Evolutionary conservation across 179 eudicot species (phyloP), one percentile per base, ranked within the genome.

Genomic region (Silene coronaria): DNA sequence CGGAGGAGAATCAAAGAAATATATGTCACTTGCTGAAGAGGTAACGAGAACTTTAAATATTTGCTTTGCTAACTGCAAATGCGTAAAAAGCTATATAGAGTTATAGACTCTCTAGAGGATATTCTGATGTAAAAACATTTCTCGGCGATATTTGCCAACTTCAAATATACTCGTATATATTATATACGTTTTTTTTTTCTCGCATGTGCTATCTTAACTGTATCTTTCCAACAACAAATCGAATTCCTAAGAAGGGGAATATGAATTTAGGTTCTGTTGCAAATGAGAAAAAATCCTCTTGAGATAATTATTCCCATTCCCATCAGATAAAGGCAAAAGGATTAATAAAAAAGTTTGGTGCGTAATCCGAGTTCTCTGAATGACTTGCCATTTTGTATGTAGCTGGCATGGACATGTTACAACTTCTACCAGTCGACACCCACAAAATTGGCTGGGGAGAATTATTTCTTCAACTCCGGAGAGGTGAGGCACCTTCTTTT

Each of bases 341-440:
- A n/a, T n/a, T n/a, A n/a, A n/a, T n/a, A 10, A 53, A n/a, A 69
- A 9, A 69, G 30, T 51, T 68, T 65, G 23, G 14, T 1, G 13
- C 1, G 74, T 48, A 24, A 16, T 26, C 46, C 60, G 46, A 53
- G 16, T n/a, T 28, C 3, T n/a, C 26, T 71, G 63, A 27, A 21
- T 76, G 70, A 76, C 58, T 65, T 61, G 34, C 46, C 46, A 4
- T 78, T 64, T 58, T 79, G 55, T 57, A 26, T 75, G 87, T 81
- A 93, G 99, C 92, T 93, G 73, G 98, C 99, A 67, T 96, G 98
- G 98, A 96, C 99, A 36, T 96, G 99, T 83, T 96, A 93, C 86
- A 96, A 96, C 78, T 96, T 96, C 81, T 96, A 96, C 79, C 97
- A 91, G 84, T 91, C 91, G 30, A 93, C 99, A 51, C 99, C 98